Evolutionary conservation across 1,284 basidiomycete species (phyloP), one percentile per base, ranked within the genome.

Genomic region (Ganoderma lucidum): DNA sequence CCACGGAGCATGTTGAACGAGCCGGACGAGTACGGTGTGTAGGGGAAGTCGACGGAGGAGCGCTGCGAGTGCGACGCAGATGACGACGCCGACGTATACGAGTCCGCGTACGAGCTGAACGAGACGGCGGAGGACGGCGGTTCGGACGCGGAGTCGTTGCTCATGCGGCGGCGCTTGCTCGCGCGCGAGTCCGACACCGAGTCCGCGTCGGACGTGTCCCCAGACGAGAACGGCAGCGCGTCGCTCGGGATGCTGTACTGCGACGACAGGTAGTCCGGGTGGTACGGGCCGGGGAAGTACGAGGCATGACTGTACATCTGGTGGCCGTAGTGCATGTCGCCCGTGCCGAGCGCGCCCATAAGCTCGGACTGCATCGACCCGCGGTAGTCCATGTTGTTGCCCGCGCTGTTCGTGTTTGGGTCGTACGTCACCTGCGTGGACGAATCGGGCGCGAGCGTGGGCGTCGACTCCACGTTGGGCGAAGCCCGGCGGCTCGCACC

Each of bases 401-500:
- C 61, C 42, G 42, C 67, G 44, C 37, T 23, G 62, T 30, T 56
- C 5, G 53, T 42, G 15, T 32, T 51, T 45, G 68, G 44, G 59
- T 39, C 53, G 15, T 86, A 88, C 23, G 80, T 78, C 67, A 83
- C 80, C 71, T 88, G 85, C 0, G 88, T 88, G 3, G 89, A 89
- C 23, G 87, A 88, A 75, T 92, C 90, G 0, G 89, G 87, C 0
- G 87, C 90, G 41, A 92, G 83, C 0, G 86, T 90, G 2, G 91
- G 91, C 1, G 89, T 91, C 48, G 71, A 80, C 61, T 89, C 88
- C 14, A 81, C 84, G 17, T 83, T 83, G 61, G 91, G 92, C 12
- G 91, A 92, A 19, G 91, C 82, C 37, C 91, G 90, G n/a, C 90
- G 87, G 76, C 89, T 91, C 30, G 88, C 88, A 28, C 89, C 90